Conservation (phyloP, 176 grass and related monocot genomes). For the Saccharum officinarum region DNA sequence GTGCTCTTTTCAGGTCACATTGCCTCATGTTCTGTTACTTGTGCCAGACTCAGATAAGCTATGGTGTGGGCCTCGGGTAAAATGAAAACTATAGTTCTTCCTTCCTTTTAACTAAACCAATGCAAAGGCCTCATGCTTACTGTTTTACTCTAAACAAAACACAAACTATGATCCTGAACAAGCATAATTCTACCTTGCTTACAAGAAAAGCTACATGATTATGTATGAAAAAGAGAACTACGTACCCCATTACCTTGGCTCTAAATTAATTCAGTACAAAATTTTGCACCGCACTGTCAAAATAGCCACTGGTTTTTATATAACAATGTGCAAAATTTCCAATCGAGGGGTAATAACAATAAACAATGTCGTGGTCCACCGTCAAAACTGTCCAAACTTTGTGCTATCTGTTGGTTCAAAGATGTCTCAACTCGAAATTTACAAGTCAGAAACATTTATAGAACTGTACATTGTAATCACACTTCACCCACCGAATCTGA, state of each 20-base stretch:
- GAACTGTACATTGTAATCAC: not conserved
- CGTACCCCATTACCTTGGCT: not conserved
- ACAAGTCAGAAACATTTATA: not conserved
- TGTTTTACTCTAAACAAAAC: not conserved
- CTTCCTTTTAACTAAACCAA: not conserved
- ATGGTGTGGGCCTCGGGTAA: too few species aligned
- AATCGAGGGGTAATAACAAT: too few species aligned
- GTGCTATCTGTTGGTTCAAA: not conserved
- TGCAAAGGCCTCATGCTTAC: not conserved
- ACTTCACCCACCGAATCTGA: slow-evolving; percentile 38
- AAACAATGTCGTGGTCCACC: not conserved
- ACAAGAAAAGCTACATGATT: not conserved
- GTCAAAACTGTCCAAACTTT: not conserved
- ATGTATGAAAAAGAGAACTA: not conserved
- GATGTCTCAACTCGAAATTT: not conserved
- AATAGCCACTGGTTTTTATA: not conserved
- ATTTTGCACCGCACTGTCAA: not conserved
- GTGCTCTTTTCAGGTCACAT: too few species aligned
- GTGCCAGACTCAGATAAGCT: too few species aligned
- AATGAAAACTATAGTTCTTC: not conserved
- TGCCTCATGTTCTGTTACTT: too few species aligned
- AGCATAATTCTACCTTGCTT: slow-evolving; percentile 12
- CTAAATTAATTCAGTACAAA: not conserved
- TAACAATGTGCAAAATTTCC: too few species aligned
- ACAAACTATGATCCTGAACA: not conserved